phyloP scores from a whole-genome alignment of 352 stramenopile genomes.

The Lagenidium giganteum region DNA sequence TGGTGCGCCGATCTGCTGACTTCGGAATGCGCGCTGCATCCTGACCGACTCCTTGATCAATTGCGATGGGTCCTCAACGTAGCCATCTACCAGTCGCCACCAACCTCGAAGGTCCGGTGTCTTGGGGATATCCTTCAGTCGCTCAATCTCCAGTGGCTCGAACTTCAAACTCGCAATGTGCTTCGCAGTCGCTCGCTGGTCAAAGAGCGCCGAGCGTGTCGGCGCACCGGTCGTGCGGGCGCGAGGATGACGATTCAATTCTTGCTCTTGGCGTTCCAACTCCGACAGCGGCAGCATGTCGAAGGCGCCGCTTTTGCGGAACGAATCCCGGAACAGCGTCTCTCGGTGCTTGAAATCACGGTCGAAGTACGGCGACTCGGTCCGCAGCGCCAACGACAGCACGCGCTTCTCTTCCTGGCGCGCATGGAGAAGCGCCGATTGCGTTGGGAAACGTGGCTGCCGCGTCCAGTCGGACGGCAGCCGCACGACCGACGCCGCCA shows the following conservation, averaged over 20 bases:
- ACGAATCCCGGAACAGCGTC: constrained; percentile 42
- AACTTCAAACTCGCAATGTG: constrained; percentile 41
- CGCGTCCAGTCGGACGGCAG: constrained; percentile 55
- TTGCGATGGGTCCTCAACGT: constrained; percentile 44
- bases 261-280: constrained; percentile 16
- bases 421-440: constrained; percentile 41
- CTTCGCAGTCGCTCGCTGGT: constrained; percentile 22
- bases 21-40: constrained; percentile 29
- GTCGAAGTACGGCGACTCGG: constrained; percentile 20
- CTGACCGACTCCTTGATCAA: constrained; percentile 38
- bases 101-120: constrained; percentile 32
- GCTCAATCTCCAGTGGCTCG: constrained; percentile 44
- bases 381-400: constrained; percentile 24
- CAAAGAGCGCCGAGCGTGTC: constrained; percentile 33
- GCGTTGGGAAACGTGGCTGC: constrained; percentile 35
- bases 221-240: constrained; percentile 26
- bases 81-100: constrained; percentile 52
- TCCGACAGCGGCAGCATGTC: constrained; percentile 14
- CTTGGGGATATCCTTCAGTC: constrained; percentile 46
- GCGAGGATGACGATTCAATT: too few relatives aligned
- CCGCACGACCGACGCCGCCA: constrained; percentile 27
- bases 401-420: constrained; percentile 32
- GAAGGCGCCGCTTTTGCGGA: constrained; percentile 43
- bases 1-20: constrained; percentile 26
- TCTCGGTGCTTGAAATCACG: constrained; percentile 36